Evolutionary conservation across 441 rosid species (phyloP).

Genomic region (Gossypium lobatum): DNA sequence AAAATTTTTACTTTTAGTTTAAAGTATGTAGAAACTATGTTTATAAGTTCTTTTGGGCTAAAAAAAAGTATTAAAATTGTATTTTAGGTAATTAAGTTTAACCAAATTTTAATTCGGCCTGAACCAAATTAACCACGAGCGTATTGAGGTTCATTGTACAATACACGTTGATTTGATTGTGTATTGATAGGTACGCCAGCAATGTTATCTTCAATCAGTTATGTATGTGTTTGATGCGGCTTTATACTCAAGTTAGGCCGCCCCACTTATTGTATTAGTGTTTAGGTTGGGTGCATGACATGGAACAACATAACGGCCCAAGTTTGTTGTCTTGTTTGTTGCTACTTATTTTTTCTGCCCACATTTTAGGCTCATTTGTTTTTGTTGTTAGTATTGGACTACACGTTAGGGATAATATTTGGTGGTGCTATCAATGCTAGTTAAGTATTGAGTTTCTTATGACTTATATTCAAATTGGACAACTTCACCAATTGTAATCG

Average conservation of each 20-base stretch:
- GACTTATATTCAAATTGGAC: background rate
- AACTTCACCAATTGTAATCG: background rate
- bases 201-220: background rate
- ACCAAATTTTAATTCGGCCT: too few species aligned
- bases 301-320: background rate
- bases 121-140: too few species aligned
- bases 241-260: background rate
- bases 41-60: too few species aligned
- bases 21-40: too few species aligned
- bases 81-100: too few species aligned
- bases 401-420: background rate
- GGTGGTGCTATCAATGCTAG: background rate
- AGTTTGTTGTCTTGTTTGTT: background rate
- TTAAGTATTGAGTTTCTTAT: background rate
- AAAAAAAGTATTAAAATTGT: too few species aligned
- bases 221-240: background rate
- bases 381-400: background rate
- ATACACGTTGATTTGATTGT: too few species aligned
- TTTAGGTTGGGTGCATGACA: background rate
- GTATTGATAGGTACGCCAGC: too few species aligned
- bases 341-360: background rate
- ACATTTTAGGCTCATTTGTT: background rate
- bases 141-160: too few species aligned
- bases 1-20: too few species aligned
- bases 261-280: background rate